Evolutionary conservation across 441 rosid species (phyloP), one percentile per base, ranked within the genome.

Genomic region (Francoa sonchifolia): DNA sequence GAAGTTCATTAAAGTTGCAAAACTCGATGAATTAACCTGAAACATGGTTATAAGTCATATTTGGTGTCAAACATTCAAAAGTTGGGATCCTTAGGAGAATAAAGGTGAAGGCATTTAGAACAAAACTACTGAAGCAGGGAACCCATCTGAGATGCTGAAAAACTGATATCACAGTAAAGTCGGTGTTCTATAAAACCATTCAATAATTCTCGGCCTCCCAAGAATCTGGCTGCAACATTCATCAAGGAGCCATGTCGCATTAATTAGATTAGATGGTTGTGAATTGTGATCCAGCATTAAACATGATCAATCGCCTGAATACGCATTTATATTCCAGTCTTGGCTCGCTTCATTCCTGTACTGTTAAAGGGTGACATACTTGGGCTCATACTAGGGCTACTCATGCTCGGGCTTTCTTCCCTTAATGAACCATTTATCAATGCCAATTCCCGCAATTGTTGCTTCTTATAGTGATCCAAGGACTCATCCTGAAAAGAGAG

Each of bases 331-430:
- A 21, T 72, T 61, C 79, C 95, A 4, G 90, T 89, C 77, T 89
- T 85, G 48, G 96, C 94, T 5, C 96, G 82, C 55, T 85, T 90
- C 87, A 77, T 54, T 47, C 87, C 83, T 3, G 73, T 42, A 37
- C 57, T 72, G 63, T 76, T 82, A 54, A 82, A 82, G 14, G 96
- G 98, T 0, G 94, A 85, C 89, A 85, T 79, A 66, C 94, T 84
- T 0, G 90, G 94, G 49, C 90, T 88, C 81, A 79, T 68, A 54
- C 90, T 69, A 3, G 95, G 92, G 58, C 94, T n/a, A n/a, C n/a
- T 79, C 72, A 77, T 85, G 42, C 89, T 76, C 0, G 81, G 94
- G 47, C 87, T 82, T 57, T 90, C 96, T 69, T 85, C 96, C 58
- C 96, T 74, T 10, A 85, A 55, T 1, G 93, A 85, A 44, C 95